Evolutionary conservation across 495 filamentous ascomycete species (phyloP).

Genomic region (Parathielavia hyrcaniae): DNA sequence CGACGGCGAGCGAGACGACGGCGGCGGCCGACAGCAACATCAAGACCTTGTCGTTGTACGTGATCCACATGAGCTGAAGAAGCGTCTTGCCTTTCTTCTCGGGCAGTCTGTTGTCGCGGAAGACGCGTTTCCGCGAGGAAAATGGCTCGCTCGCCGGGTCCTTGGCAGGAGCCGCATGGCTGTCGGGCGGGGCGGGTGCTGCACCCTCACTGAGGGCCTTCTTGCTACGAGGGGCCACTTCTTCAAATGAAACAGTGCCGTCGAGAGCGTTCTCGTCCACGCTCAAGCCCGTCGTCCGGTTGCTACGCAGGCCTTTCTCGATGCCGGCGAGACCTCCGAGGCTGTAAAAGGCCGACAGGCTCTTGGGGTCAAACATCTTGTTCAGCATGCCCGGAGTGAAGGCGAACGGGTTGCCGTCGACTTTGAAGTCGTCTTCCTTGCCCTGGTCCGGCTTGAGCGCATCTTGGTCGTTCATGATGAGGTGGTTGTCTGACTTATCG

Average conservation of each 20-base stretch:
- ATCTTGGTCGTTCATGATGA: conserved; percentile 45
- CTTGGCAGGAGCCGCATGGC: conserved; percentile 13
- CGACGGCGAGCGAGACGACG: conserved; percentile 62
- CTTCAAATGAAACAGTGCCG: conserved; percentile 54
- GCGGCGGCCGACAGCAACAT: conserved; percentile 70
- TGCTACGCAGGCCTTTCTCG: conserved; percentile 61
- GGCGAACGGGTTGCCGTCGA: conserved; percentile 63
- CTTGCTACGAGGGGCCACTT: conserved; percentile 42
- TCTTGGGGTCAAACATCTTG: conserved; percentile 73
- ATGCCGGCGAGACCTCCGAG: conserved; percentile 62
- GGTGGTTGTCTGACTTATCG: conserved; percentile 37
- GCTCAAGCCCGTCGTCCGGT: conserved; percentile 58
- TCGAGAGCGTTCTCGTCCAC: conserved; percentile 56
- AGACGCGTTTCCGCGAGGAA: conserved; percentile 64
- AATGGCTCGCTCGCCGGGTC: conserved; percentile 37
- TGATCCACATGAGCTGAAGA: conserved; percentile 71
- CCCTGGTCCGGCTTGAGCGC: conserved; percentile 63
- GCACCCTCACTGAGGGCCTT: conserved; percentile 33
- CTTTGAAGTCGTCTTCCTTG: conserved; percentile 57
- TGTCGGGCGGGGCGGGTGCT: conserved; percentile 14
- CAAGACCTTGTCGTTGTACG: conserved; percentile 81
- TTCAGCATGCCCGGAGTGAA: conserved; percentile 65
- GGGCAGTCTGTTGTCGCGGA: conserved; percentile 63
- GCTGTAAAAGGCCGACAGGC: conserved; percentile 59
- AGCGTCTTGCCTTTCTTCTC: conserved; percentile 67